phyloP scores from a whole-genome alignment of 2,329 filamentous ascomycete genomes.

The Fragosphaeria purpurea region DNA sequence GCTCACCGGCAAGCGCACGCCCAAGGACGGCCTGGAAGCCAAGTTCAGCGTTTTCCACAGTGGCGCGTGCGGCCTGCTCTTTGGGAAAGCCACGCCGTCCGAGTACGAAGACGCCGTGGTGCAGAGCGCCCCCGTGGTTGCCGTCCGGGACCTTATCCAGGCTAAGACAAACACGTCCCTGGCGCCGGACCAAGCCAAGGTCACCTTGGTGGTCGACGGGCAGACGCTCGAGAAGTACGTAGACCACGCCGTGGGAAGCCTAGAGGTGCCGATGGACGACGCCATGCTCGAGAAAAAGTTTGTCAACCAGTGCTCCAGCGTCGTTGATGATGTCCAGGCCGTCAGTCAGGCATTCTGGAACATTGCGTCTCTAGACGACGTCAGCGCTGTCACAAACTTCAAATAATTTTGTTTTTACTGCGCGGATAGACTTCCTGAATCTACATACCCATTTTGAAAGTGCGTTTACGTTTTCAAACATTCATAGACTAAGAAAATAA shows the following conservation, averaged over 20 bases:
- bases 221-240: constrained; percentile 2
- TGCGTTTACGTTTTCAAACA: no score
- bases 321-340: not conserved
- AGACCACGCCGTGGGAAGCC: constrained; percentile 3
- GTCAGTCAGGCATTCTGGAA: not conserved
- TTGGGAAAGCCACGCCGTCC: constrained; percentile 39
- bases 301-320: not conserved
- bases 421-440: no score
- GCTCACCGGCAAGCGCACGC: constrained; percentile 39
- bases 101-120: constrained; percentile 41
- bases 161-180: not conserved
- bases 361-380: not conserved
- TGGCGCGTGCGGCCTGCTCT: constrained; percentile 38
- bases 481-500: no score
- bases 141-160: constrained; percentile 32
- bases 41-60: constrained; percentile 49
- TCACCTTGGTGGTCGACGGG: constrained; percentile 1
- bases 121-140: constrained; percentile 27
- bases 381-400: no score
- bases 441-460: no score
- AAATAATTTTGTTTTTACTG: no score
- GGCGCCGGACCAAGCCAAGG: constrained; percentile 1
- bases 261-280: constrained; percentile 5
- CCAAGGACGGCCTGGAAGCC: constrained; percentile 38
- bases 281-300: constrained; percentile 6